phyloP scores from a whole-genome alignment of 2,329 filamentous ascomycete genomes.

The Ophiocordyceps australis region DNA sequence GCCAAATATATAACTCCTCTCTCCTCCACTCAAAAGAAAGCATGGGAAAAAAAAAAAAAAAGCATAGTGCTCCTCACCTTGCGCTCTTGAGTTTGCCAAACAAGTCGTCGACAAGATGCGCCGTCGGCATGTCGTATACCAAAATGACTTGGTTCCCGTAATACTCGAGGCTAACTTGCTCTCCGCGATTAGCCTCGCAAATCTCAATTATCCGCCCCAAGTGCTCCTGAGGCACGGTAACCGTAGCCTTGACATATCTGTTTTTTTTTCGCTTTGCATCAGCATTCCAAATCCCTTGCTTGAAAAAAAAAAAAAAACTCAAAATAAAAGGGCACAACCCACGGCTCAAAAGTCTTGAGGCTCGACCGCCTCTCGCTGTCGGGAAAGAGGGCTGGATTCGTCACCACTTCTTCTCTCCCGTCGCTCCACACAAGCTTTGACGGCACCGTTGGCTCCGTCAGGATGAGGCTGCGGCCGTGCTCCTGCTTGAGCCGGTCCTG shows the following conservation, averaged over 20 bases:
- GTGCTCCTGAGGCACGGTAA: conserved; percentile 88
- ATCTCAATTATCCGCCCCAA: conserved; percentile 88
- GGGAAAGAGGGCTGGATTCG: conserved; percentile 78
- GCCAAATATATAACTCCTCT: too few species aligned
- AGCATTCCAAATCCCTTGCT: too few species aligned
- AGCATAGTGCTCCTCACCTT: conserved; percentile 27
- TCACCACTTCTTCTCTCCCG: conserved; percentile 61
- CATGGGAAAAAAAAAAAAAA: too few species aligned
- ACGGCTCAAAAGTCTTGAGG: conserved; percentile 32
- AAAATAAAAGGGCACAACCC: too few species aligned
- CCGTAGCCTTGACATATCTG: conserved; percentile 57
- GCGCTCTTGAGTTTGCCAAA: conserved; percentile 91
- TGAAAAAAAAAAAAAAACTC: too few species aligned
- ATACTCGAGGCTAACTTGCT: conserved; percentile 76
- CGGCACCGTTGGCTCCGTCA: conserved; percentile 88
- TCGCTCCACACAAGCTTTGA: conserved; percentile 69
- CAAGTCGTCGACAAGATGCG: conserved; percentile 87
- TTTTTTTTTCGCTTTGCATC: too few species aligned
- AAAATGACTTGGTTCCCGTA: conserved; percentile 89
- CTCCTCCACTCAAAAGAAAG: too few species aligned
- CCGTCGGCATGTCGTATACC: conserved; percentile 75
- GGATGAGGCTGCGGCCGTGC: conserved; percentile 86
- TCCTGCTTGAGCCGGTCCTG: conserved; percentile 89
- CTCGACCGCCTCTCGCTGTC: conserved; percentile 34
- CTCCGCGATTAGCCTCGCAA: conserved; percentile 75